These are phyloP conservation scores for Arctium lappa DNA, from an alignment of 129 eudicot species.

Conservation along the genomic window DNA sequence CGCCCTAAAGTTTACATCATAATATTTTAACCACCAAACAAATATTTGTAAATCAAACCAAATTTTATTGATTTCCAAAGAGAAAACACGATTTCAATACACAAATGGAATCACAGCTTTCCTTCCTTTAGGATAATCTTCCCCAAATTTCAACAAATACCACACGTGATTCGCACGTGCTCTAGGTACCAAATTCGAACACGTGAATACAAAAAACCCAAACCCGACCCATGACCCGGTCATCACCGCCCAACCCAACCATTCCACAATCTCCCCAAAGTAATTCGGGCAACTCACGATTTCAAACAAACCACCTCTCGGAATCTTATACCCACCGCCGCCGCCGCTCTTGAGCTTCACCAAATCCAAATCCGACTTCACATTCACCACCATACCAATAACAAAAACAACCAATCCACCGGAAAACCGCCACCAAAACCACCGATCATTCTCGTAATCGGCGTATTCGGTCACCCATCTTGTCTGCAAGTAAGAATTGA, in stretches of 20 bases:
- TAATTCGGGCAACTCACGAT: conserved; percentile 78
- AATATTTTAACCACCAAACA: no score
- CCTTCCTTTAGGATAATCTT: conserved; percentile 73
- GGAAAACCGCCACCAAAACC: conserved; percentile 73
- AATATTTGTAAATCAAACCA: no score
- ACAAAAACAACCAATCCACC: conserved; percentile 52
- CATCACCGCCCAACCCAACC: conserved; percentile 89
- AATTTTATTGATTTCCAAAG: no score
- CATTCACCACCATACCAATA: conserved; percentile 63
- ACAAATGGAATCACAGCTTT: conserved; percentile 82
- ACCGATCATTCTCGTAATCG: conserved; percentile 30
- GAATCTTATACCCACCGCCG: conserved; percentile 75
- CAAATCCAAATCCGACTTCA: conserved; percentile 54
- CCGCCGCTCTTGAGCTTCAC: conserved; percentile 46
- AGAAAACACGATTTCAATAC: conserved; percentile 29
- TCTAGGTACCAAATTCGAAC: conserved; percentile 79
- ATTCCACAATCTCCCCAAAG: conserved; percentile 84
- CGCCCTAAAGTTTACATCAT: no score
- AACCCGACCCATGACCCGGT: conserved; percentile 83
- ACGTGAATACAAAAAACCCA: conserved; percentile 70
- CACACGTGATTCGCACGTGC: conserved; percentile 74
- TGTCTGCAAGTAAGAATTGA: conserved; percentile 69
- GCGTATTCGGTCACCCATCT: conserved; percentile 79
- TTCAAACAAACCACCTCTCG: conserved; percentile 78
- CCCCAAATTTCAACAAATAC: conserved; percentile 84